Conservation (phyloP, 2,329 filamentous ascomycete genomes). For the Xylariaceae sp. region DNA sequence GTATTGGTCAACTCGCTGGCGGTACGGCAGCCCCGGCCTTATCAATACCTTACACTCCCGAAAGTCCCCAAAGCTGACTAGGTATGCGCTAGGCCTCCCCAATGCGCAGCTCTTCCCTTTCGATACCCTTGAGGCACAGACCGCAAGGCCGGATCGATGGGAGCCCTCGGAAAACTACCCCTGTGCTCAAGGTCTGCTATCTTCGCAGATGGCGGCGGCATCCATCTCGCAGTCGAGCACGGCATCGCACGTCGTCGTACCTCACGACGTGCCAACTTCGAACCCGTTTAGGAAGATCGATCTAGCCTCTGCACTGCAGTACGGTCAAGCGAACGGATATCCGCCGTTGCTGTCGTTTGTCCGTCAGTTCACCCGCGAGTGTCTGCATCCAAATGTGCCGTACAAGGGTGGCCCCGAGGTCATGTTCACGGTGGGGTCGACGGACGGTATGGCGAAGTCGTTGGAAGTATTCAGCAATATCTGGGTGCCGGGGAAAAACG, state of each 20-base stretch:
- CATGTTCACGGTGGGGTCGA: slow-evolving; percentile 78
- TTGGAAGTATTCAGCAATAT: slow-evolving; percentile 75
- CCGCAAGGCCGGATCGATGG: slow-evolving; percentile 75
- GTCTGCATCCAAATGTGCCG: slow-evolving; percentile 79
- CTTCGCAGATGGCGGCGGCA: slow-evolving; percentile 40
- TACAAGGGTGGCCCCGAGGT: slow-evolving; percentile 78
- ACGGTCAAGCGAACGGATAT: slow-evolving; percentile 81
- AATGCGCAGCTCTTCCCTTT: slow-evolving; percentile 84
- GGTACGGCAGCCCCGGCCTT: slow-evolving; percentile 43
- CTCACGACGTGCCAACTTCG: slow-evolving; percentile 50
- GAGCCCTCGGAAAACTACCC: slow-evolving; percentile 68
- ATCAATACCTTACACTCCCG: slow-evolving; percentile 2
- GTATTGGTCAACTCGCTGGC: slow-evolving; percentile 64
- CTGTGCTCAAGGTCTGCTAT: slow-evolving; percentile 40
- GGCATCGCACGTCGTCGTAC: slow-evolving; percentile 66
- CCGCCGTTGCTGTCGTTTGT: slow-evolving; percentile 78
- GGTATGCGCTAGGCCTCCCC: slow-evolving; percentile 67
- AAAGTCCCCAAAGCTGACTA: slow-evolving; percentile 1
- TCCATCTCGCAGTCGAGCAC: slow-evolving; percentile 34
- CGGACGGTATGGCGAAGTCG: slow-evolving; percentile 81
- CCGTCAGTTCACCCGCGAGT: slow-evolving; percentile 73
- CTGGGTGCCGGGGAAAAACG: slow-evolving; percentile 72
- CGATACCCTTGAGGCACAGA: slow-evolving; percentile 83
- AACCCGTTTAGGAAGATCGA: slow-evolving; percentile 75
- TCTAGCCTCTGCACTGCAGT: slow-evolving; percentile 80